Conservation (phyloP, 2,329 filamentous ascomycete genomes). For the Metarhizium humberi region DNA sequence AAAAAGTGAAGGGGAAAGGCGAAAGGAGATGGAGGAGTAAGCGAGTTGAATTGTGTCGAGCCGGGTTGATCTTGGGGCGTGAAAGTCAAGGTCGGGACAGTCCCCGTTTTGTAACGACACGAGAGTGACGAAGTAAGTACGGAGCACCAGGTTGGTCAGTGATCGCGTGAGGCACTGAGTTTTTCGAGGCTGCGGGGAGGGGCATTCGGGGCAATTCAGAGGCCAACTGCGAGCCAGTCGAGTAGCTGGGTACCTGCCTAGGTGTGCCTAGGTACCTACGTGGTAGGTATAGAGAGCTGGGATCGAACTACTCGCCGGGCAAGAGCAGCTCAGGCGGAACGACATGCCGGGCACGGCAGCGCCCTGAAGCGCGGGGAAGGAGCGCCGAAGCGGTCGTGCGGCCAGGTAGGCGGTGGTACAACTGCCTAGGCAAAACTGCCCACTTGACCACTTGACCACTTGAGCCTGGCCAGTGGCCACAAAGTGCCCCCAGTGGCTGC, state of each 20-base stretch:
- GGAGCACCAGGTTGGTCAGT: background rate
- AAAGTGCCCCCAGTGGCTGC: background rate
- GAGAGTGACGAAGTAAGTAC: background rate
- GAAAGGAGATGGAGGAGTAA: background rate
- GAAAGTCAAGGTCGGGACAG: background rate
- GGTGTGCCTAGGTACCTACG: too few species aligned
- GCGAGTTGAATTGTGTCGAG: background rate
- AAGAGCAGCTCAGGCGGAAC: too few species aligned
- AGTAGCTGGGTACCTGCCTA: too few species aligned
- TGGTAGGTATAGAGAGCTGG: too few species aligned
- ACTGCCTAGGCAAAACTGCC: too few species aligned
- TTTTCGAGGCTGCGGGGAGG: conserved; percentile 2
- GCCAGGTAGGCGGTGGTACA: too few species aligned
- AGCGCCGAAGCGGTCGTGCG: background rate
- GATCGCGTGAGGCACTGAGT: conserved; percentile 8
- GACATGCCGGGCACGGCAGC: too few species aligned
- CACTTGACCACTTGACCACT: too few species aligned
- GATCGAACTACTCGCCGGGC: too few species aligned
- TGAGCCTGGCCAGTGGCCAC: too few species aligned
- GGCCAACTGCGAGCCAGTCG: background rate
- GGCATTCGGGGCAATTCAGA: background rate
- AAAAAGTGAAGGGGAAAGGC: background rate
- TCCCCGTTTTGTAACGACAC: background rate
- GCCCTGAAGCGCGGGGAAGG: background rate
- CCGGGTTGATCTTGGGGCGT: background rate